phyloP scores from a whole-genome alignment of 768 basidiomycete genomes.

The Rickenella mellea region DNA sequence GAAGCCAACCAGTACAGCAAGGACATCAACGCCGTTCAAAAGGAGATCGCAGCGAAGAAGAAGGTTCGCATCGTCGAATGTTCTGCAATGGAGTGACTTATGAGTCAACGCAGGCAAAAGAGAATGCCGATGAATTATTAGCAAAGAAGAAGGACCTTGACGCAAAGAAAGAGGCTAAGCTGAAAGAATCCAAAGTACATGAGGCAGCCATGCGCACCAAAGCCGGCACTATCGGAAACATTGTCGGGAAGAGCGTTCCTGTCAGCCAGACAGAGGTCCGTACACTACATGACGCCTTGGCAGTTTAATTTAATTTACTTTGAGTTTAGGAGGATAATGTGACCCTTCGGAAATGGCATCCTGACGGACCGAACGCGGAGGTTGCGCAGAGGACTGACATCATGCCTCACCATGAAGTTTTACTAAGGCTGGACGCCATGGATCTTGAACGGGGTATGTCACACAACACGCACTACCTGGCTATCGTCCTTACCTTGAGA shows the following conservation, averaged over 20 bases:
- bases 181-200: constrained; percentile 67
- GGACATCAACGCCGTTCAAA: constrained; percentile 84
- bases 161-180: constrained; percentile 64
- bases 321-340: constrained; percentile 82
- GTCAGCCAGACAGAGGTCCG: constrained; percentile 82
- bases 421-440: constrained; percentile 88
- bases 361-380: constrained; percentile 62
- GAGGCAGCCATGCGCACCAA: constrained; percentile 73
- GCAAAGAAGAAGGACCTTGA: constrained; percentile 80
- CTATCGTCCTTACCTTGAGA: background rate
- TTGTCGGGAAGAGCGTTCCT: constrained; percentile 81
- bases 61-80: constrained; percentile 44
- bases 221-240: constrained; percentile 80
- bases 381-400: constrained; percentile 67
- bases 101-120: constrained; percentile 58
- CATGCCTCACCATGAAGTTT: constrained; percentile 95
- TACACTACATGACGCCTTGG: constrained; percentile 4
- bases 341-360: constrained; percentile 78
- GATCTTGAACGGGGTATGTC: constrained; percentile 88
- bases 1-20: constrained; percentile 72
- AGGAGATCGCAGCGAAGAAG: constrained; percentile 89
- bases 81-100: background rate
- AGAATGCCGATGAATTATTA: constrained; percentile 82
- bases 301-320: background rate
- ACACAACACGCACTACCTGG: background rate